Conservation (phyloP, 768 basidiomycete species). For the Tulasnella sp. region DNA sequence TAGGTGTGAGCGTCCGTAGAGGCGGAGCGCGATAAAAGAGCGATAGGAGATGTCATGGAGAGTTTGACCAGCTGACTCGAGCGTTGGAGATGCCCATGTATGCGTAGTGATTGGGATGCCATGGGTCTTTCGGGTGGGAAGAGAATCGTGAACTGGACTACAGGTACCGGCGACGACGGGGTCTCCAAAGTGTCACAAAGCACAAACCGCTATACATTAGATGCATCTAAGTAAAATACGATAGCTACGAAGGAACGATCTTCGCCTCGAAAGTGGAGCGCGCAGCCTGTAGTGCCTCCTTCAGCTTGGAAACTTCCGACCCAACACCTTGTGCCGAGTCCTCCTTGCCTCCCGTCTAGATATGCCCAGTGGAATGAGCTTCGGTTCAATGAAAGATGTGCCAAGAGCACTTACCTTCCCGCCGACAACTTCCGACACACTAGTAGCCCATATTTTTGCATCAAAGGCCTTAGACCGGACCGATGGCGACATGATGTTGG, state of each 20-base stretch:
- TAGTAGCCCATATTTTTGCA: conserved; percentile 79
- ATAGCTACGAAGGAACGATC: not conserved
- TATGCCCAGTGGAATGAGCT: conserved; percentile 1
- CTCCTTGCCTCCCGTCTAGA: conserved; percentile 87
- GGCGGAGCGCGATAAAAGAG: no score
- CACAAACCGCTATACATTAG: no score
- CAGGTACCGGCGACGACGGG: no score
- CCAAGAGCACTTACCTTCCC: conserved; percentile 58
- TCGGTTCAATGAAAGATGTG: not conserved
- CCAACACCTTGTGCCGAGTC: conserved; percentile 89
- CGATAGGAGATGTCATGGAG: no score
- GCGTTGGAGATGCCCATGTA: no score
- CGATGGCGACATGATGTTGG: conserved; percentile 68
- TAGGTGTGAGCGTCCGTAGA: no score
- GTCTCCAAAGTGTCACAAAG: no score
- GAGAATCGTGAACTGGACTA: no score
- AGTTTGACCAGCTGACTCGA: no score
- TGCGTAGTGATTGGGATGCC: no score
- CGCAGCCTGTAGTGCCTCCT: conserved; percentile 57
- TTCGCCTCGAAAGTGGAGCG: conserved; percentile 20
- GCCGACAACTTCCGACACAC: conserved; percentile 67
- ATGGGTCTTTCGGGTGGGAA: no score
- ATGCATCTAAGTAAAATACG: no score
- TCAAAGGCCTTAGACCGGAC: conserved; percentile 50
- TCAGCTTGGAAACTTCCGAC: conserved; percentile 45